Percentiles rank a stretch among this genome's conserved stretches.
These are phyloP conservation scores for Babesia caballi DNA, from an alignment of 169 alveolate species.

Conservation along the genomic window DNA sequence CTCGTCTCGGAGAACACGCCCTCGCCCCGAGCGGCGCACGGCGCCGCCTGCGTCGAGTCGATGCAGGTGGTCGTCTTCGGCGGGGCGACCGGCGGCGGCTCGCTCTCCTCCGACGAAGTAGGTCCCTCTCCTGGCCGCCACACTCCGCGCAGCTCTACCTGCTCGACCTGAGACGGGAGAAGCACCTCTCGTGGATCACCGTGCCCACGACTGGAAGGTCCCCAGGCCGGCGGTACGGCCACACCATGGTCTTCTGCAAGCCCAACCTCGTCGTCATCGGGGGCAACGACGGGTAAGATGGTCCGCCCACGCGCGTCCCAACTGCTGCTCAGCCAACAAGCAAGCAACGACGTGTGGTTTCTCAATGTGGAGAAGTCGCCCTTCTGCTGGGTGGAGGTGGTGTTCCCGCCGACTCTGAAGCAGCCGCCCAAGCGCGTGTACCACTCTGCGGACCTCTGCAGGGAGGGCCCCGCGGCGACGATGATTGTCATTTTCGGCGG, in stretches of 20 bases:
- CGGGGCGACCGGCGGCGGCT: constrained; percentile 99
- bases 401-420: constrained; percentile 76
- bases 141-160: constrained; percentile 79
- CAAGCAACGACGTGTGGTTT: constrained; percentile 95
- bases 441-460: constrained; percentile 81
- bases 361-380: constrained; percentile 96
- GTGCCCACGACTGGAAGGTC: constrained; percentile 96
- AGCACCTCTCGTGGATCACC: constrained; percentile 92
- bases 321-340: constrained; percentile 47
- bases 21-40: constrained; percentile 99
- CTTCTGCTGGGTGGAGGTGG: constrained; percentile 92
- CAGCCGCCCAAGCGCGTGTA: constrained; percentile 94
- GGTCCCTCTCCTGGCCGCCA: not conserved
- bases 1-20: constrained; percentile 89
- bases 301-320: not conserved
- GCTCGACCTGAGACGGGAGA: constrained; percentile 92
- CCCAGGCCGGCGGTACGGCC: constrained; percentile 99
- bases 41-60: constrained; percentile 97
- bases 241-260: constrained; percentile 93
- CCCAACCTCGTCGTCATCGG: constrained; percentile 96
- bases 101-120: constrained; percentile 93
- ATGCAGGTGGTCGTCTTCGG: constrained; percentile 95
- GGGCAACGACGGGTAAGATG: constrained; percentile 94
- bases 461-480: constrained; percentile 98
- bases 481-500: constrained; percentile 99